phyloP scores from a whole-genome alignment of 2,329 filamentous ascomycete species.

The Epicoccum sorghinum region DNA sequence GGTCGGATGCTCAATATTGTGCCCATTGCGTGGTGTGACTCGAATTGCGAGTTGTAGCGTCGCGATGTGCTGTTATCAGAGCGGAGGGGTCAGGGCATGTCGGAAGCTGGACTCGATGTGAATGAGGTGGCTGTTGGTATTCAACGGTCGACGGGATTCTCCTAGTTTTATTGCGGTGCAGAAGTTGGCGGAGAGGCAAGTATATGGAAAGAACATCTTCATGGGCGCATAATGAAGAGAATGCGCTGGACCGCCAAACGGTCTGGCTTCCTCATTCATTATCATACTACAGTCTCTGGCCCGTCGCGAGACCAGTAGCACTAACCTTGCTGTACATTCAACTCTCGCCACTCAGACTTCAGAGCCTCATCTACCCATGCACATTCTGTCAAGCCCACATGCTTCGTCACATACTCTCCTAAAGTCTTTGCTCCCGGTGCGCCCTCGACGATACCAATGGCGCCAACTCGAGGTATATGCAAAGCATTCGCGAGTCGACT shows the following conservation, averaged over 20 bases:
- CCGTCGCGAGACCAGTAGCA: too few species aligned
- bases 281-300: too few species aligned
- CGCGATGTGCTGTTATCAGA: neutral
- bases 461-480: conserved; percentile 68
- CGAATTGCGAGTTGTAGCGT: neutral
- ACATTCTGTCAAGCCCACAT: conserved; percentile 60
- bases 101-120: too few species aligned
- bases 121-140: too few species aligned
- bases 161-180: too few species aligned
- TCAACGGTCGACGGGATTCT: too few species aligned
- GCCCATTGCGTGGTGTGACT: neutral
- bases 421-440: conserved; percentile 65
- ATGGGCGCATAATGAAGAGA: too few species aligned
- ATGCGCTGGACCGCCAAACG: too few species aligned
- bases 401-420: conserved; percentile 60
- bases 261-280: too few species aligned
- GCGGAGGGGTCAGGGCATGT: too few species aligned
- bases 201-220: too few species aligned
- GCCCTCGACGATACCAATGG: conserved; percentile 63
- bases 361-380: conserved; percentile 62
- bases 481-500: conserved; percentile 63
- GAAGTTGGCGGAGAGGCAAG: too few species aligned
- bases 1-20: neutral
- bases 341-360: conserved; percentile 50
- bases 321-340: conserved; percentile 43